Conservation (phyloP, 805 yeast species). For the Scheffersomyces spartinae region DNA sequence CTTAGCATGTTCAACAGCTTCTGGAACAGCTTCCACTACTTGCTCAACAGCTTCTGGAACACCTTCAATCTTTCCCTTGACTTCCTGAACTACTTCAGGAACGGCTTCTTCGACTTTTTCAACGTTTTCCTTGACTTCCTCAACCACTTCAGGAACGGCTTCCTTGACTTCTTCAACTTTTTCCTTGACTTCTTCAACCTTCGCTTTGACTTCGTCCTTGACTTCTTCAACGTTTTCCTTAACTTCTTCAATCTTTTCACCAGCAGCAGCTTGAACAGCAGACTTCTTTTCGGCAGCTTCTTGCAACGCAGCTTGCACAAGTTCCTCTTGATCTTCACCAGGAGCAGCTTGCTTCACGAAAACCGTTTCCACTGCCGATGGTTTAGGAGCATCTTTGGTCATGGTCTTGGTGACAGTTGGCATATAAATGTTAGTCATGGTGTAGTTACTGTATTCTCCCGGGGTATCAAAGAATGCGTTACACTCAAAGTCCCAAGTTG, state of each 20-base stretch:
- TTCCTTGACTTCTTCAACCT: too few relatives aligned
- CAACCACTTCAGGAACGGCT: slow-evolving; percentile 1
- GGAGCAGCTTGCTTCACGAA: slow-evolving; percentile 2
- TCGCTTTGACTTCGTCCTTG: slow-evolving; percentile 2
- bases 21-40: slow-evolving; percentile 1
- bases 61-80: slow-evolving; percentile 3
- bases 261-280: slow-evolving; percentile 5
- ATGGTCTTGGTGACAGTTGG: neutral
- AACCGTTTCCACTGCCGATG: slow-evolving; percentile 1
- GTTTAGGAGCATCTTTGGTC: neutral
- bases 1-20: slow-evolving; percentile 6
- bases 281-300: slow-evolving; percentile 3
- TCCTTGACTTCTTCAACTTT: slow-evolving; percentile 2
- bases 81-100: slow-evolving; percentile 1
- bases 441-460: slow-evolving; percentile 12
- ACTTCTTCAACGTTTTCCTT: slow-evolving; percentile 8
- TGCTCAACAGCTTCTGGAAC: slow-evolving; percentile 3
- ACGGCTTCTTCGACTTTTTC: slow-evolving; percentile 1
- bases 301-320: slow-evolving; percentile 3
- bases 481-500: slow-evolving; percentile 88
- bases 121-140: slow-evolving; percentile 2
- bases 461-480: slow-evolving; percentile 32
- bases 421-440: neutral
- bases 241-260: slow-evolving; percentile 6
- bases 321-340: slow-evolving; percentile 1